phyloP scores from a whole-genome alignment of 2,329 filamentous ascomycete species.

The Aspergillus sp. region DNA sequence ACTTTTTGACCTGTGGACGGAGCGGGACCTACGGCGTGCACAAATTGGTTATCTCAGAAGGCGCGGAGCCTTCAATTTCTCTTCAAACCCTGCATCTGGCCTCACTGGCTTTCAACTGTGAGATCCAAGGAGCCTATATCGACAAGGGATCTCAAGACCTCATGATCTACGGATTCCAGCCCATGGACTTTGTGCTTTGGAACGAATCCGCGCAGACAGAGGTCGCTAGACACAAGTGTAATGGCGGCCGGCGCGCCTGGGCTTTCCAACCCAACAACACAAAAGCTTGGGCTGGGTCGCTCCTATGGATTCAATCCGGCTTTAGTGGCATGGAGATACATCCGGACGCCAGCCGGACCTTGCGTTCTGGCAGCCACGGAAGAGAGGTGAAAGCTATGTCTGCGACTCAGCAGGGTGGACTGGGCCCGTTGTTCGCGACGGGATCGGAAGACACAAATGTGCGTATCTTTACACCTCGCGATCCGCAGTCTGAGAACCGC shows the following conservation, averaged over 20 bases:
- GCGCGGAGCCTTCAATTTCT: conserved; percentile 31
- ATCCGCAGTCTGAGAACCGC: conserved; percentile 11
- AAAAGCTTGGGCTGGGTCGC: conserved; percentile 48
- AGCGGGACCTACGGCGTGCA: conserved; percentile 76
- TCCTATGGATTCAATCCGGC: conserved; percentile 76
- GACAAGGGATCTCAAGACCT: conserved; percentile 55
- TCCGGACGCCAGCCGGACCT: conserved; percentile 45
- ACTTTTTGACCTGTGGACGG: conserved; percentile 70
- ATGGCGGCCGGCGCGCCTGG: conserved; percentile 80
- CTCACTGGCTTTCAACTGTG: conserved; percentile 69
- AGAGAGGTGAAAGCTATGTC: conserved; percentile 75
- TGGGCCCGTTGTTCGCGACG: conserved; percentile 58
- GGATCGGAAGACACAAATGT: conserved; percentile 74
- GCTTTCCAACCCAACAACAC: conserved; percentile 49
- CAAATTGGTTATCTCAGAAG: conserved; percentile 27
- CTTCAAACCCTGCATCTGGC: conserved; percentile 66
- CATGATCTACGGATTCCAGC: conserved; percentile 77
- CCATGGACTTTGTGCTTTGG: conserved; percentile 78
- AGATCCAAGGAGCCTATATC: conserved; percentile 74
- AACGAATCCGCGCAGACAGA: conserved; percentile 72
- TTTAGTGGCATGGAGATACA: conserved; percentile 51
- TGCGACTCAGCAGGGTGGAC: conserved; percentile 37
- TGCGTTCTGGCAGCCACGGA: conserved; percentile 77
- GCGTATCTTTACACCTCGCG: conserved; percentile 59
- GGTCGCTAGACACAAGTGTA: conserved; percentile 73